These are phyloP conservation scores for Hymenoscyphus albidus DNA, from an alignment of 2,329 filamentous ascomycete species.

Conservation along the genomic window DNA sequence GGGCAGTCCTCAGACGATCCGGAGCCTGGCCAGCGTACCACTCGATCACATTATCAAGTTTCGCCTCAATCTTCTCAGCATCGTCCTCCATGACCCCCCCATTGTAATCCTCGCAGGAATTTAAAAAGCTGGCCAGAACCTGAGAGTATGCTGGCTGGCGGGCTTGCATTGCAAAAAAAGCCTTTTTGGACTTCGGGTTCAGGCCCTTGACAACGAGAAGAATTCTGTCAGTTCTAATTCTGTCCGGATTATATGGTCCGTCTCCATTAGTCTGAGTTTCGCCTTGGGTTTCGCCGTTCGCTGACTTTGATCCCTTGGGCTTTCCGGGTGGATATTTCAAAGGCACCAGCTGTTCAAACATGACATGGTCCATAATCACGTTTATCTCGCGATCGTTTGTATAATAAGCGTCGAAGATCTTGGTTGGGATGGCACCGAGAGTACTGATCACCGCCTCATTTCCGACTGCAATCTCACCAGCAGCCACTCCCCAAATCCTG, in stretches of 20 bases:
- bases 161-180: slow-evolving; percentile 82
- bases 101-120: slow-evolving; percentile 85
- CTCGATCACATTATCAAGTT: slow-evolving; percentile 68
- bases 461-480: slow-evolving; percentile 78
- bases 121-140: slow-evolving; percentile 71
- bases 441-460: slow-evolving; percentile 71
- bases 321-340: slow-evolving; percentile 77
- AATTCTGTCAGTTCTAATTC: slow-evolving; percentile 78
- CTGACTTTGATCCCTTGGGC: slow-evolving; percentile 56
- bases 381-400: slow-evolving; percentile 87
- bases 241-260: slow-evolving; percentile 60
- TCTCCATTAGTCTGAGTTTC: slow-evolving; percentile 45
- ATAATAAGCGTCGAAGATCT: slow-evolving; percentile 83
- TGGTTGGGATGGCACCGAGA: slow-evolving; percentile 77
- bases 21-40: slow-evolving; percentile 73
- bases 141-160: slow-evolving; percentile 72
- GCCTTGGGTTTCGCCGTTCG: slow-evolving; percentile 51
- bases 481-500: slow-evolving; percentile 89
- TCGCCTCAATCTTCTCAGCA: slow-evolving; percentile 61
- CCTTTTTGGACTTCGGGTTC: slow-evolving; percentile 73
- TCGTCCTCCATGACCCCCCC: slow-evolving; percentile 77
- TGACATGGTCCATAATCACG: slow-evolving; percentile 74
- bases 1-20: slow-evolving; percentile 65
- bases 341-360: slow-evolving; percentile 86
- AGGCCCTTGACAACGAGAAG: slow-evolving; percentile 76